Base-by-base conservation (phyloP, 495 filamentous ascomycete species). In the Collariella sp. region DNA sequence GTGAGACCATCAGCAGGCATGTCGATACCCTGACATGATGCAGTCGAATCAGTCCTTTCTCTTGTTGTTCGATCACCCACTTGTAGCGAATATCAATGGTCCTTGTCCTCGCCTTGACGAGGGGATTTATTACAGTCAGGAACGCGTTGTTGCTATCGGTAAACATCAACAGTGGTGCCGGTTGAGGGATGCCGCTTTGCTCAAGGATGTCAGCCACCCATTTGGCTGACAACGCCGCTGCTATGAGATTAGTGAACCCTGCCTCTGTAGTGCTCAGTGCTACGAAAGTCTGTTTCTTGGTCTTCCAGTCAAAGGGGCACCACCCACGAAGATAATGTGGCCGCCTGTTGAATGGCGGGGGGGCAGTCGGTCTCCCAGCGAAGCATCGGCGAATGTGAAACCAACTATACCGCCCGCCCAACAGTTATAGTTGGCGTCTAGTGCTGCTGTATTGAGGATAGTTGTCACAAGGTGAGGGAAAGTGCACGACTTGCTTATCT, bases 201-300 rank as follows among this genome's bases (percentile, higher is more conserved):
- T 54, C 35, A 0, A 55, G 4, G 1, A 54, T 55, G 24, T 35
- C 22, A 0, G 36, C 44, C 2, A 55, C 39, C 44, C 6, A 55
- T 5, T 19, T 5, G 0, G 29, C 15, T 1, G 36, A 41, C 1
- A 31, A 24, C 0, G 1, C 44, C 2, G 13, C 29, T 2, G 23
- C 24, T 1, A 29, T 42, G 0, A 55, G 19, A 19, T 55, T 55
- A 1, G 44, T 15, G 7, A 55, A 55, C 7, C 48, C 45, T 0
- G 44, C 44, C 10, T 55, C 52, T 9, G 11, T 55, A 0, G 26
- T 55, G 10, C 22, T 48, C 0, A 48, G 16, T 0, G 42, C 19
- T 1, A 55, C 24, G 7, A 48, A 55, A 3, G 35, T 34, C 16
- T 55, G 7, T 35, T 55, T 55, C 24, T 55, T 55, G 1, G 23